Evolutionary conservation across 2,329 filamentous ascomycete species (phyloP).

Genomic region (Paraphoma chrysanthemicola): DNA sequence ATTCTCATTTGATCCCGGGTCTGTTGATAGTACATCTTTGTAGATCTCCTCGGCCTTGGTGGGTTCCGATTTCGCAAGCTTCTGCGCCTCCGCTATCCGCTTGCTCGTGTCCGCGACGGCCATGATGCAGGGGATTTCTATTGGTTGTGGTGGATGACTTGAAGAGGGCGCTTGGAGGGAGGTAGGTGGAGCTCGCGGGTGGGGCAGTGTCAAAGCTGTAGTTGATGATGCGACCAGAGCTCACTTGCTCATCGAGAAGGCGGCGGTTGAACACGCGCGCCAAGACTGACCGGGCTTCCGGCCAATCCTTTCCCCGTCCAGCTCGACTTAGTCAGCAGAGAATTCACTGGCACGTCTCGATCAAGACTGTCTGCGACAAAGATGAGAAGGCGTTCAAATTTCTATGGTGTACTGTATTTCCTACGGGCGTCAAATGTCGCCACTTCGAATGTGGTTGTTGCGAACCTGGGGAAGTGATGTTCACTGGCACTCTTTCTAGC

Average conservation of each 20-base stretch:
- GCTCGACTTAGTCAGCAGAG: constrained; percentile 1
- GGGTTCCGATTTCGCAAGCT: constrained; percentile 80
- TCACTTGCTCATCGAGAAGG: constrained; percentile 19
- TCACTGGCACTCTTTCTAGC: neutral
- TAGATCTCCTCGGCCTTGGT: constrained; percentile 85
- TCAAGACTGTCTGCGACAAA: neutral
- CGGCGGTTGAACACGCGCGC: constrained; percentile 6
- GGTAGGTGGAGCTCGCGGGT: constrained; percentile 4
- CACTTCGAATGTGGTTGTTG: neutral
- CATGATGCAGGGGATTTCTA: constrained; percentile 28
- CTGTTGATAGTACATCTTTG: constrained; percentile 86
- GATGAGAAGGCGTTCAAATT: too few species aligned
- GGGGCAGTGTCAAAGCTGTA: constrained; percentile 11
- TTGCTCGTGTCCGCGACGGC: constrained; percentile 58
- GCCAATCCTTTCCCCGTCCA: constrained; percentile 7
- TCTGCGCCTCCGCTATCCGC: constrained; percentile 87
- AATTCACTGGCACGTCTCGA: neutral
- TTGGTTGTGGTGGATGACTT: neutral
- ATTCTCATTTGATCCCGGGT: constrained; percentile 83
- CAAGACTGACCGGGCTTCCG: neutral
- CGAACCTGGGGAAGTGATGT: neutral
- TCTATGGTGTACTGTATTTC: too few species aligned
- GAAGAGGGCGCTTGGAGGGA: neutral
- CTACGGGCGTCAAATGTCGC: too few species aligned
- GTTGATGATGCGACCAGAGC: constrained; percentile 17